Evolutionary conservation across 352 stramenopile genomes (phyloP).

Genomic region (Globisporangium barbulae): DNA sequence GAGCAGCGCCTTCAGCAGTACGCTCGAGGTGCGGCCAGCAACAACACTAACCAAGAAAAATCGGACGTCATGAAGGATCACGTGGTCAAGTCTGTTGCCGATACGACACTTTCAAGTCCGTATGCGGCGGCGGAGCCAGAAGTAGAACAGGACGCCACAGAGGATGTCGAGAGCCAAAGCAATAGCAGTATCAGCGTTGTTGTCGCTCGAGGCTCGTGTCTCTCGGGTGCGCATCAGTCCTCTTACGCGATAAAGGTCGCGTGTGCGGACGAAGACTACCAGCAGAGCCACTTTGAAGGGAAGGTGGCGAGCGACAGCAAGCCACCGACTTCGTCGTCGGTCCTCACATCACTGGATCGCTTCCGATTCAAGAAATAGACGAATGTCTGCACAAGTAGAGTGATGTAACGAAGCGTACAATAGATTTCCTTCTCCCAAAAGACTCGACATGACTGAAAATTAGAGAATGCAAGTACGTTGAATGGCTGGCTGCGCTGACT

Average conservation of each 20-base stretch:
- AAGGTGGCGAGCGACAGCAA: background rate
- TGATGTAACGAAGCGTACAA: background rate
- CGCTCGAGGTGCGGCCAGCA: slow-evolving; percentile 9
- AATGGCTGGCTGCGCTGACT: background rate
- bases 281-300: slow-evolving; percentile 1
- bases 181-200: background rate
- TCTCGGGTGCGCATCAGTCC: background rate
- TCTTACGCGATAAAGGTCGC: background rate
- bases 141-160: background rate
- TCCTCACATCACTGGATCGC: slow-evolving; percentile 20
- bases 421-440: slow-evolving; percentile 1
- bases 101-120: background rate
- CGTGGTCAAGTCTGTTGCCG: background rate
- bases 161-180: background rate
- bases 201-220: slow-evolving; percentile 4
- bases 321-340: background rate
- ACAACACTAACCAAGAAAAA: background rate
- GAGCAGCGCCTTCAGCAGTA: slow-evolving; percentile 22
- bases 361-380: slow-evolving; percentile 25
- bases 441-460: background rate
- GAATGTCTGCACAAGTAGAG: background rate
- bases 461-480: background rate
- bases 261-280: slow-evolving; percentile 3
- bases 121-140: background rate
- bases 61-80: background rate